Percentiles rank a stretch among this genome's conserved stretches.
Conservation (phyloP, 2,329 filamentous ascomycete species). For the Colletotrichum endophyticum region DNA sequence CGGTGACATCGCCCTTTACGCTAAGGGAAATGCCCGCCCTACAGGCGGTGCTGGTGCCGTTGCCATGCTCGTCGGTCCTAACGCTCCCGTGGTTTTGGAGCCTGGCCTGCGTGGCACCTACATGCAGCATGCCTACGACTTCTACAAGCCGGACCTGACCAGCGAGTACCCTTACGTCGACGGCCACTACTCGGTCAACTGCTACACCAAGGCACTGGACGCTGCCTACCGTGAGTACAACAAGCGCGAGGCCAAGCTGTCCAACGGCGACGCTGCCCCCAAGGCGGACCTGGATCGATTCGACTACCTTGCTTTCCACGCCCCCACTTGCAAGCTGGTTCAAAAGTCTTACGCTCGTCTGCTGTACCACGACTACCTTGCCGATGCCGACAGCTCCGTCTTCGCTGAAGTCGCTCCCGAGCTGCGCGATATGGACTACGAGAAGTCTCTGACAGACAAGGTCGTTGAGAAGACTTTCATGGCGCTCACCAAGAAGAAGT, state of each 20-base stretch:
- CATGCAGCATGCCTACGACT: slow-evolving; percentile 86
- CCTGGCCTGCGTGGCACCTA: slow-evolving; percentile 80
- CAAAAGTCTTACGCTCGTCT: slow-evolving; percentile 84
- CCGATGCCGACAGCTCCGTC: slow-evolving; percentile 67
- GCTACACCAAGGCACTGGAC: slow-evolving; percentile 83
- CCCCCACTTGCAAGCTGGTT: slow-evolving; percentile 87
- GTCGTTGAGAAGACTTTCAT: slow-evolving; percentile 87
- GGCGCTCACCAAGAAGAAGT: slow-evolving; percentile 82
- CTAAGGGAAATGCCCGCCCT: slow-evolving; percentile 81
- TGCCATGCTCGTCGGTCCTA: slow-evolving; percentile 78
- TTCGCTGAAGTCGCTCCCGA: slow-evolving; percentile 80
- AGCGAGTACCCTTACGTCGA: slow-evolving; percentile 89
- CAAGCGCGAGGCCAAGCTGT: slow-evolving; percentile 70
- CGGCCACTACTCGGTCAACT: slow-evolving; percentile 81
- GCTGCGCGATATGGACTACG: slow-evolving; percentile 78
- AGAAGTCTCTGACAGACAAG: slow-evolving; percentile 81
- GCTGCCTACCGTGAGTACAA: slow-evolving; percentile 82
- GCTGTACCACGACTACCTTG: slow-evolving; percentile 85
- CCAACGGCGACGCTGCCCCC: slow-evolving; percentile 31
- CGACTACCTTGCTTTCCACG: slow-evolving; percentile 83
- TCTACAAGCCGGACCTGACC: slow-evolving; percentile 88
- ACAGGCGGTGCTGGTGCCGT: slow-evolving; percentile 82
- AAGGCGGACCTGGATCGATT: slow-evolving; percentile 79
- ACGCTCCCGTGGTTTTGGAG: slow-evolving; percentile 79
- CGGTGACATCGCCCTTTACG: slow-evolving; percentile 85